These are phyloP conservation scores for Colletotrichum lentis DNA, from an alignment of 2,329 filamentous ascomycete species.

Conservation along the genomic window DNA sequence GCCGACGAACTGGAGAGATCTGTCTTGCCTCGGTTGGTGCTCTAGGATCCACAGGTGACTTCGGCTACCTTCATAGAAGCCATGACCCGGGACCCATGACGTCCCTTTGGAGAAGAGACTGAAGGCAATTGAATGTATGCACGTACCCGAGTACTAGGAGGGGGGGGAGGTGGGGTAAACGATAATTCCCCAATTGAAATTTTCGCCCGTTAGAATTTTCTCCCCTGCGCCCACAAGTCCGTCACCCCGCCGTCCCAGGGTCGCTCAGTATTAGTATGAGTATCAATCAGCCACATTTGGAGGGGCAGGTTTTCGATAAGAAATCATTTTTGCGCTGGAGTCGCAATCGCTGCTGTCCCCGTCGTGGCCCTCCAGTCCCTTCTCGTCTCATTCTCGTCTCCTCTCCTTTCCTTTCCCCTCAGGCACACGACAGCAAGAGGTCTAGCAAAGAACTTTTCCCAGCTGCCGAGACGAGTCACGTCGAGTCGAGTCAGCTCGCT, in stretches of 20 bases:
- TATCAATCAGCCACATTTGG: constrained; percentile 15
- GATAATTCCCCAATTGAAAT: constrained; percentile 24
- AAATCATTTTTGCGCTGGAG: constrained; percentile 28
- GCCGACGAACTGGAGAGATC: constrained; percentile 23
- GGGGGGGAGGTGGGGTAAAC: constrained; percentile 27
- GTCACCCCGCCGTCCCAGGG: constrained; percentile 21
- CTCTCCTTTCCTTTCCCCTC: constrained; percentile 6
- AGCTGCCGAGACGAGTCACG: neutral
- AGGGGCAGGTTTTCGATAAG: constrained; percentile 26
- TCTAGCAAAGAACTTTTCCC: constrained; percentile 23
- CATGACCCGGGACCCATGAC: neutral
- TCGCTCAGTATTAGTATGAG: neutral
- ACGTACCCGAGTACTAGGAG: no score
- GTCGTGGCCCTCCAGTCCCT: neutral
- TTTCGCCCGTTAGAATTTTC: constrained; percentile 12
- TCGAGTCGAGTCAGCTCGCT: neutral
- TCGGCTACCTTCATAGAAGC: neutral
- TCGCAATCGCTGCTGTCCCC: constrained; percentile 5
- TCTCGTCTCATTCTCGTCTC: neutral
- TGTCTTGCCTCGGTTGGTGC: constrained; percentile 23
- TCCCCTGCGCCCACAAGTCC: neutral
- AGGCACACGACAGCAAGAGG: neutral
- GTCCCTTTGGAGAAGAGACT: no score
- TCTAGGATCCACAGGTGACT: neutral
- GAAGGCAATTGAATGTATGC: no score